phyloP scores from a whole-genome alignment of 345 rosid species.

The Linum tenue region DNA sequence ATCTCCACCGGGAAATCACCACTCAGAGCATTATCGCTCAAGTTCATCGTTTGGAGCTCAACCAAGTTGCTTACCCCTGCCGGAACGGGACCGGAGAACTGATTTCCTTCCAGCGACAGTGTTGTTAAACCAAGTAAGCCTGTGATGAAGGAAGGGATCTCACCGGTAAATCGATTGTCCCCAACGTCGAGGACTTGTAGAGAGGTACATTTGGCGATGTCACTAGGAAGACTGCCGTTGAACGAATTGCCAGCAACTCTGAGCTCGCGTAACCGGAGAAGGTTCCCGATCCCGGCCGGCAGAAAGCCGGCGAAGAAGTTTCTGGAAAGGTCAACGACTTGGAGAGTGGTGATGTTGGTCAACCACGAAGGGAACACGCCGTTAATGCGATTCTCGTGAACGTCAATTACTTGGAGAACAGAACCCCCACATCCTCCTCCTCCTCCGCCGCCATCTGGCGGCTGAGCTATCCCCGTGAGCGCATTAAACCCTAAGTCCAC shows the following conservation, averaged over 20 bases:
- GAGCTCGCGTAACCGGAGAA: conserved; percentile 47
- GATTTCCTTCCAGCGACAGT: conserved; percentile 54
- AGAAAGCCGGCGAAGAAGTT: conserved; percentile 57
- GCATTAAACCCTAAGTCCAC: conserved; percentile 60
- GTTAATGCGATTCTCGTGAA: conserved; percentile 43
- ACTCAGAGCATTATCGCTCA: conserved; percentile 43
- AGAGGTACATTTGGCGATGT: conserved; percentile 54
- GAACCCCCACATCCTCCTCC: conserved; percentile 36
- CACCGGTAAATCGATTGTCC: conserved; percentile 55
- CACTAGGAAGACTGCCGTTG: conserved; percentile 44
- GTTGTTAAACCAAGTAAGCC: conserved; percentile 45
- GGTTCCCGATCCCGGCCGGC: conserved; percentile 50
- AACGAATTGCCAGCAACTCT: conserved; percentile 67
- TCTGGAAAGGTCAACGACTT: conserved; percentile 54
- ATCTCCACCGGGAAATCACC: conserved; percentile 64
- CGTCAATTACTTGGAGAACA: conserved; percentile 47
- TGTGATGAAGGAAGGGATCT: conserved; percentile 56
- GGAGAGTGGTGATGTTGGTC: conserved; percentile 31
- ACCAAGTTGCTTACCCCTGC: conserved; percentile 36
- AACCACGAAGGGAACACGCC: conserved; percentile 68
- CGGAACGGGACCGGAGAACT: conserved; percentile 60
- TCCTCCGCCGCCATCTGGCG: conserved; percentile 15
- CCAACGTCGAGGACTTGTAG: conserved; percentile 55
- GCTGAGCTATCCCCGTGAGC: conserved; percentile 38
- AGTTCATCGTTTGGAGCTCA: conserved; percentile 42